phyloP scores from a whole-genome alignment of 2,329 filamentous ascomycete genomes.

The Nothophoma quercina region DNA sequence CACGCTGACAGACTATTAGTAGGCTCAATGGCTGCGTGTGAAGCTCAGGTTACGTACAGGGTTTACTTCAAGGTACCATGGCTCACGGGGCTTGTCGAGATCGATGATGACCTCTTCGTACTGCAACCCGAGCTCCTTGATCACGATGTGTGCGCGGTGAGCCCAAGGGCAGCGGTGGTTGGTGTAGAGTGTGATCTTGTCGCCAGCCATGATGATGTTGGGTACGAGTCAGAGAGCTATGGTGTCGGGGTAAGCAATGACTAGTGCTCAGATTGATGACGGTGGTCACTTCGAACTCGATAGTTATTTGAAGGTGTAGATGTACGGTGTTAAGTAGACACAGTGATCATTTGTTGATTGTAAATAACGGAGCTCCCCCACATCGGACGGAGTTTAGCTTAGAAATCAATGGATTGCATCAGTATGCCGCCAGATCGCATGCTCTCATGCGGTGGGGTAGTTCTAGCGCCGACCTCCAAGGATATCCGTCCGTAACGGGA shows the following conservation, averaged over 20 bases:
- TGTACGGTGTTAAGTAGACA: background rate
- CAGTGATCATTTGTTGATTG: background rate
- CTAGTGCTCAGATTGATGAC: slow-evolving; percentile 6
- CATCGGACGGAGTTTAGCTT: slow-evolving; percentile 21
- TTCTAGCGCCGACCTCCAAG: slow-evolving; percentile 8
- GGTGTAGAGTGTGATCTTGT: slow-evolving; percentile 73
- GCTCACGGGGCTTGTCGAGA: slow-evolving; percentile 70
- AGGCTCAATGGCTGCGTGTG: background rate
- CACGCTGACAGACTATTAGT: slow-evolving; percentile 56
- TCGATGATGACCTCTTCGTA: slow-evolving; percentile 79
- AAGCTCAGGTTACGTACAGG: slow-evolving; percentile 56
- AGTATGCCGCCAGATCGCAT: slow-evolving; percentile 20
- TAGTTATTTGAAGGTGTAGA: too few species aligned
- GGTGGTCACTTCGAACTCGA: too few species aligned
- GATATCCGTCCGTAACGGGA: slow-evolving; percentile 21
- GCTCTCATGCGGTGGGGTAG: slow-evolving; percentile 26
- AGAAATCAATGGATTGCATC: slow-evolving; percentile 40
- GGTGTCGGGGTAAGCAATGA: background rate
- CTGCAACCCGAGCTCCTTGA: slow-evolving; percentile 70
- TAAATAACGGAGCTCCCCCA: slow-evolving; percentile 4
- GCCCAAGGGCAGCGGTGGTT: slow-evolving; percentile 75
- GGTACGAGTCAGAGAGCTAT: slow-evolving; percentile 11
- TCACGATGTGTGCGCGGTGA: slow-evolving; percentile 76
- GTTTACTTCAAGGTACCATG: slow-evolving; percentile 79
- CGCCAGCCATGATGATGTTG: slow-evolving; percentile 20